Conservation (phyloP, 2,329 filamentous ascomycete genomes). For the Celoporthe dispersa region DNA sequence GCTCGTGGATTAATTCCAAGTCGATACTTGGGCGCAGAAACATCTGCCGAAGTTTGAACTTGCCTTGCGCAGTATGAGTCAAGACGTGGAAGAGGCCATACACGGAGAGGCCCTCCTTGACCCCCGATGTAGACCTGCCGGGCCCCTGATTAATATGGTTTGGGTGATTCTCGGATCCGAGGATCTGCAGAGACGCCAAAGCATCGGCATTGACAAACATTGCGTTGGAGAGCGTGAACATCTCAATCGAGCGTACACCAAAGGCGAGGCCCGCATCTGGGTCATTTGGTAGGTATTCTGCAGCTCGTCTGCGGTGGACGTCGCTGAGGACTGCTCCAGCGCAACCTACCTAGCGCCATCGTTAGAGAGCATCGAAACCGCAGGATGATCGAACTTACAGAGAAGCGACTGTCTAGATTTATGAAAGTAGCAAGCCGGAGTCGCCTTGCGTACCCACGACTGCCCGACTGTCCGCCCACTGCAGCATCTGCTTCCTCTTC, state of each 20-base stretch:
- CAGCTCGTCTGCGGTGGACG: conserved; percentile 69
- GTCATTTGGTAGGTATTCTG: conserved; percentile 66
- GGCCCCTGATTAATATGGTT: conserved; percentile 78
- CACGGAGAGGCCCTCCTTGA: conserved; percentile 82
- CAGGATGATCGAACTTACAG: conserved; percentile 51
- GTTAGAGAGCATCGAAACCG: neutral
- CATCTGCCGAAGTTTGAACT: conserved; percentile 71
- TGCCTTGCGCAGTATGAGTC: conserved; percentile 80
- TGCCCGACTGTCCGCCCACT: conserved; percentile 47
- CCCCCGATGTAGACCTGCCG: conserved; percentile 60
- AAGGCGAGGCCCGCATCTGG: conserved; percentile 58
- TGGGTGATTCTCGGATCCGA: conserved; percentile 81
- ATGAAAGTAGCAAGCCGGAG: conserved; percentile 72
- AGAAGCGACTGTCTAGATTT: conserved; percentile 73
- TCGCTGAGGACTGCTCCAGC: conserved; percentile 85
- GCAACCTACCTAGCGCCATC: conserved; percentile 69
- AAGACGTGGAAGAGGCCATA: conserved; percentile 81
- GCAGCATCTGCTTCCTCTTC: conserved; percentile 43
- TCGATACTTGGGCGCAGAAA: conserved; percentile 81
- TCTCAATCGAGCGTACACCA: conserved; percentile 67
- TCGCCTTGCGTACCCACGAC: conserved; percentile 51
- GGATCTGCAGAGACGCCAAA: conserved; percentile 80
- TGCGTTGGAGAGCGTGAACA: conserved; percentile 68
- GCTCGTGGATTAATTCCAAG: conserved; percentile 67
- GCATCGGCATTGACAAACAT: conserved; percentile 87